A percentile compares a stretch with the other conserved stretches of the same genome.
Conservation (phyloP, 2,329 filamentous ascomycete genomes). For the Pseudocercospora eumusae region DNA sequence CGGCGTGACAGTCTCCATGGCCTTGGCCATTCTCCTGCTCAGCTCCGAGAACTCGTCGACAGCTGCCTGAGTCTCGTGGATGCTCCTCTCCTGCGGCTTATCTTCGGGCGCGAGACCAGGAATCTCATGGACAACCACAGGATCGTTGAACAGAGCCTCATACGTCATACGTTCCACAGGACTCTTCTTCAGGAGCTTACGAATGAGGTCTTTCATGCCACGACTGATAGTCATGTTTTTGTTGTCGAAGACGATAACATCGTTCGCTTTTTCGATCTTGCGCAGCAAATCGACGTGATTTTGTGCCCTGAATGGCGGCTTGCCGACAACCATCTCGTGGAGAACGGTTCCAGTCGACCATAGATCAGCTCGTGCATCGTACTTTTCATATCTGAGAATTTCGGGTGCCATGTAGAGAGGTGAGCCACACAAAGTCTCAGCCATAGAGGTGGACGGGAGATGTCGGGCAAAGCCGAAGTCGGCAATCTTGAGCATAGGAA, state of each 20-base stretch:
- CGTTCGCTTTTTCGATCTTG: slow-evolving; percentile 86
- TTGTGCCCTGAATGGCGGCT: slow-evolving; percentile 83
- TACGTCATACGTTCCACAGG: slow-evolving; percentile 85
- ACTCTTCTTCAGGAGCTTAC: slow-evolving; percentile 77
- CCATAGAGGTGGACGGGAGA: slow-evolving; percentile 83
- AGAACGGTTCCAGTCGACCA: slow-evolving; percentile 97
- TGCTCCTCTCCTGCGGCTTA: slow-evolving; percentile 30
- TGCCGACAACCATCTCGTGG: slow-evolving; percentile 91
- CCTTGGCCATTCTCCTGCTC: slow-evolving; percentile 37
- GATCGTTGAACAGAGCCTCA: slow-evolving; percentile 77
- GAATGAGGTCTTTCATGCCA: slow-evolving; percentile 78
- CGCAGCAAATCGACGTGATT: slow-evolving; percentile 94
- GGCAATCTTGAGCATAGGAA: slow-evolving; percentile 96
- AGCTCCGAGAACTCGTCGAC: slow-evolving; percentile 37
- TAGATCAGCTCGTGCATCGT: slow-evolving; percentile 93
- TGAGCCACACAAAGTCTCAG: slow-evolving; percentile 94
- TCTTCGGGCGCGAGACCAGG: slow-evolving; percentile 39
- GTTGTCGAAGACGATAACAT: slow-evolving; percentile 72
- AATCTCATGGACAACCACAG: slow-evolving; percentile 37
- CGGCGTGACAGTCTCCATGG: slow-evolving; percentile 31
- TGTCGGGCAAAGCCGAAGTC: slow-evolving; percentile 98
- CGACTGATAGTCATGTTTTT: slow-evolving; percentile 59
- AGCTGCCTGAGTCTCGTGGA: slow-evolving; percentile 19
- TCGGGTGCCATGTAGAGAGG: slow-evolving; percentile 98
- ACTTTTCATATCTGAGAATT: slow-evolving; percentile 94